Evolutionary conservation across 768 basidiomycete genomes (phyloP), one percentile per base, ranked within the genome.

Genomic region (Hemileccinum impolitum): DNA sequence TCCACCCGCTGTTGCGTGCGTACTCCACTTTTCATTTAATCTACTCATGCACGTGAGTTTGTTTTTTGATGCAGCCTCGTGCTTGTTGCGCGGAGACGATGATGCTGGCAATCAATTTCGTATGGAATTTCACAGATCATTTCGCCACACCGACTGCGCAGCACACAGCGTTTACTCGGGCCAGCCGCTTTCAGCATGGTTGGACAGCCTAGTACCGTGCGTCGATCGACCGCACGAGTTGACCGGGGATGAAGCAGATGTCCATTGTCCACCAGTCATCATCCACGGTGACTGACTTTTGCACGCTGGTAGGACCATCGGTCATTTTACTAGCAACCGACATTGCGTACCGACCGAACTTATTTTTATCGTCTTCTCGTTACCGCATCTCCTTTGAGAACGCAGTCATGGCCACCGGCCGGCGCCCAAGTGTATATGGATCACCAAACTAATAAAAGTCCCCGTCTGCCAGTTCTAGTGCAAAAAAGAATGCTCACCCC

Each of bases 1-100:
- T 32, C 23, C 21, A 36, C 34, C 36, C 32, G 13, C 21, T 50
- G 42, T 47, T 51, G 26, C 28, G 40, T 36, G 43, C 30, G n/a
- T 45, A 23, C 2, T 39, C 35, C 52, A 52, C 52, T 43, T 39
- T 51, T 38, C 48, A 19, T 50, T 62, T 59, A 19, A 44, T 43
- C 30, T 51, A 52, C 41, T 48, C 50, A 49, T 51, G 48, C 31
- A 12, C 9, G 23, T 52, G 23, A 39, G 43, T 25, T 57, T 45
- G 43, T 48, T 53, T n/a, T 47, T 53, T 28, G 53, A 52, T 43
- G n/a, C 35, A 14, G 41, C 40, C 39, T 53, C 48, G 37, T 43
- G 41, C 37, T 25, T 11, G 23, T 39, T 26, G 19, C 18, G 28
- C 28, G 25, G 38, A 47, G 39, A 43, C 36, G 51, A 55, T 23